These are phyloP conservation scores for Globisporangium iwayamae DNA, from an alignment of 352 stramenopile genomes.

Conservation along the genomic window DNA sequence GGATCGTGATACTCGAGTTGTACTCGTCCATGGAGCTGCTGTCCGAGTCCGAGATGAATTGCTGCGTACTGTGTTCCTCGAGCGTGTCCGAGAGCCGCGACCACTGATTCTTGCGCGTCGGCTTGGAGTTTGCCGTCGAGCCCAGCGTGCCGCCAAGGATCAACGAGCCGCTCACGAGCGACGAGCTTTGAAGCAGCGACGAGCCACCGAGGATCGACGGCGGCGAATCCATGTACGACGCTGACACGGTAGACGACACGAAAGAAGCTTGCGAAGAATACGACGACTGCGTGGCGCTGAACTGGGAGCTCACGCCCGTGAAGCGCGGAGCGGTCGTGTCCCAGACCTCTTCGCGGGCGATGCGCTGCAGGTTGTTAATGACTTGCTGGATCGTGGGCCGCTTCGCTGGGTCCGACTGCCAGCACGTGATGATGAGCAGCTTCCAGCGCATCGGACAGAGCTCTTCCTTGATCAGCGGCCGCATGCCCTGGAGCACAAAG, in stretches of 20 bases:
- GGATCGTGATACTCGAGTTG: conserved; percentile 36
- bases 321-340: conserved; percentile 56
- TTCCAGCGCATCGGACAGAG: conserved; percentile 78
- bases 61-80: conserved; percentile 36
- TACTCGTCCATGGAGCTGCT: conserved; percentile 45
- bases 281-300: conserved; percentile 44
- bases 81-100: conserved; percentile 25
- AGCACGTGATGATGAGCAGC: conserved; percentile 75
- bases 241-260: conserved; percentile 29
- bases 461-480: conserved; percentile 61
- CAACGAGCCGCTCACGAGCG: conserved; percentile 5
- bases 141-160: conserved; percentile 18
- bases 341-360: conserved; percentile 74
- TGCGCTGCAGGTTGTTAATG: conserved; percentile 75
- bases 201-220: conserved; percentile 22
- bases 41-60: conserved; percentile 37
- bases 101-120: conserved; percentile 18
- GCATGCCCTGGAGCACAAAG: conserved; percentile 67
- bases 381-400: conserved; percentile 87
- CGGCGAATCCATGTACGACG: conserved; percentile 43
- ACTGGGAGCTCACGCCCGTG: conserved; percentile 48
- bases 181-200: conserved; percentile 12
- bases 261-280: conserved; percentile 32
- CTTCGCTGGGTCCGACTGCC: conserved; percentile 74
- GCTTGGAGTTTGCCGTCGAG: not conserved